These are phyloP conservation scores for Ogataea trehaloabstinens DNA, from an alignment of 805 yeast genomes.

Conservation along the genomic window DNA sequence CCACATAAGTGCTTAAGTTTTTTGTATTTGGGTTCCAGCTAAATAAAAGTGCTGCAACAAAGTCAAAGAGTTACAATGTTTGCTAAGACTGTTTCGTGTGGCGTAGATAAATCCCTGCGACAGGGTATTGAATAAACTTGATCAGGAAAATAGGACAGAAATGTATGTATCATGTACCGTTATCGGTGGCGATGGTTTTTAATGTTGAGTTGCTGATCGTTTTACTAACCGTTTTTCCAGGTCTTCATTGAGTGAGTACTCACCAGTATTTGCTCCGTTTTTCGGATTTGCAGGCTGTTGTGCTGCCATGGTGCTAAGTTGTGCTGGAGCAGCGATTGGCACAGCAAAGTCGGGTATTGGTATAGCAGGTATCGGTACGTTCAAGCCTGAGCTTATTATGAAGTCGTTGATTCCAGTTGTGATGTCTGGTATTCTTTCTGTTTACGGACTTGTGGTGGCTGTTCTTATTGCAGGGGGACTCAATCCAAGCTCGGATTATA, in stretches of 20 bases:
- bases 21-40: too few species aligned
- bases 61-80: too few species aligned
- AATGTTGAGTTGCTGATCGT: too few species aligned
- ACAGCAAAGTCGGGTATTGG: constrained; percentile 98
- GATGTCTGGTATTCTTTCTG: constrained; percentile 96
- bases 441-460: constrained; percentile 94
- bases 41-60: too few species aligned
- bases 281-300: constrained; percentile 98
- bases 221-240: too few species aligned
- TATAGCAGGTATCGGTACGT: constrained; percentile 96
- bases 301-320: constrained; percentile 83
- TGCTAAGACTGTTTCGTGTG: too few species aligned
- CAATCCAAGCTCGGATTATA: constrained; percentile 73
- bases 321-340: constrained; percentile 98
- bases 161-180: too few species aligned
- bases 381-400: constrained; percentile 96
- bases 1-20: too few species aligned
- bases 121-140: too few species aligned
- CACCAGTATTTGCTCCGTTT: constrained; percentile 94
- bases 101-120: too few species aligned
- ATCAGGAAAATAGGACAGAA: too few species aligned
- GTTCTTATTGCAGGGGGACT: constrained; percentile 92
- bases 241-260: constrained; percentile 50
- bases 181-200: too few species aligned
- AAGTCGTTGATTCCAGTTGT: constrained; percentile 94